Evolutionary conservation across 2,329 filamentous ascomycete species (phyloP), one percentile per base, ranked within the genome.

Genomic region (Cordyceps militaris): DNA sequence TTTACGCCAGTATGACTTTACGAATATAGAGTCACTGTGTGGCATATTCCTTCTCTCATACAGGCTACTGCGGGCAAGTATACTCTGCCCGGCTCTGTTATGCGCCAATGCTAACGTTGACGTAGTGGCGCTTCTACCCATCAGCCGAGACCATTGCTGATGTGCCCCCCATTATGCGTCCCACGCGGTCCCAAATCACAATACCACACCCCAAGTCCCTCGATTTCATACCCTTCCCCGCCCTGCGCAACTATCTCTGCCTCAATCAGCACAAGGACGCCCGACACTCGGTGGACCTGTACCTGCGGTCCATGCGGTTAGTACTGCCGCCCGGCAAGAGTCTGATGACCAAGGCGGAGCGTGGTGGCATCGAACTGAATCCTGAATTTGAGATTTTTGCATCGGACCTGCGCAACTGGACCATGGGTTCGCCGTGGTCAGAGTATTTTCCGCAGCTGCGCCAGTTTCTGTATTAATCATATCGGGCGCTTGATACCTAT

Each of bases 21-120:
- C 56, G 4, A 62, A 65, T 36, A 59, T 63, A n/a, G 65, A 66
- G 48, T 63, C 65, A 4, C 40, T 66, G 14, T 62, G 65, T 14
- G 65, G 65, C 3, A 34, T 66, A 4, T 66, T 66, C 34, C 62
- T 66, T 23, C 59, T 66, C 21, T 59, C 61, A 13, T 66, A 66
- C 32, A 57, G 65, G 13, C 58, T 66, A 1, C 60, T 66, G 56
- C 59, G 65, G 24, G 65, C 66, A 53, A 21, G 62, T 57, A 30
- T 19, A 44, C 48, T 26, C 7, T 28, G 24, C 10, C 9, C n/a
- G 24, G 16, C 44, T 16, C 24, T 26, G 24, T 14, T n/a, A n/a
- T 19, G 8, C 13, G 16, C 24, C 38, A 11, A 10, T 23, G 47
- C 47, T 50, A 24, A 46, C 51, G 21, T 28, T 2, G 7, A 4